These are phyloP conservation scores for Immersiporthe knoxdaviesiana DNA, from an alignment of 2,329 filamentous ascomycete genomes.

Conservation along the genomic window DNA sequence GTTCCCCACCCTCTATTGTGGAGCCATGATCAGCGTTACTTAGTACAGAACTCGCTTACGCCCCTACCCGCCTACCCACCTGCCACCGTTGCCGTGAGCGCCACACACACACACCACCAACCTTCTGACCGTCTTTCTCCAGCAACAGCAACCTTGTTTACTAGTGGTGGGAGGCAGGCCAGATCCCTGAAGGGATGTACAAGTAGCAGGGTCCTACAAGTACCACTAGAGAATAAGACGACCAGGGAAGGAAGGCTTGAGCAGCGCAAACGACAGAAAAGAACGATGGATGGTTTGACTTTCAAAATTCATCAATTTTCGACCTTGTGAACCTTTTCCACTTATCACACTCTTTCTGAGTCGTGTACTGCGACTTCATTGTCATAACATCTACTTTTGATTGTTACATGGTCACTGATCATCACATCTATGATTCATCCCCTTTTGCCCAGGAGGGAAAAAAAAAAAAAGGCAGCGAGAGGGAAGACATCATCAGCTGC, in stretches of 20 bases:
- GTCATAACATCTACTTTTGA: not conserved
- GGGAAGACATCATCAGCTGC: not conserved
- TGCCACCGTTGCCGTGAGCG: not conserved
- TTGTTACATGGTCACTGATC: not conserved
- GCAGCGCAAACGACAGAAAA: not conserved
- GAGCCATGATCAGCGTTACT: conserved; percentile 11
- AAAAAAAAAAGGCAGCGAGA: not conserved
- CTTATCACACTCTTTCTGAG: not conserved
- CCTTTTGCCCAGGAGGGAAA: rapidly evolving
- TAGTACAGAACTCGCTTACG: conserved; percentile 21
- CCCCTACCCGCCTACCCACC: conserved; percentile 11
- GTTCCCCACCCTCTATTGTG: not conserved
- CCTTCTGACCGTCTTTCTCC: not conserved
- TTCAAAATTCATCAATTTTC: not conserved
- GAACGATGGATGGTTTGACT: too few species aligned
- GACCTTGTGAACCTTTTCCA: not conserved
- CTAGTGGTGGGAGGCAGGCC: not conserved
- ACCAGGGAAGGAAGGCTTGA: not conserved
- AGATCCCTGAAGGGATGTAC: conserved; percentile 18
- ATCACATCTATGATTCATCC: not conserved
- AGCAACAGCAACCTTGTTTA: not conserved
- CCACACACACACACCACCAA: not conserved
- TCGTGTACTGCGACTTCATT: not conserved
- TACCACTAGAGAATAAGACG: too few species aligned
- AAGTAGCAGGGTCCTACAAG: too few species aligned